phyloP scores from a whole-genome alignment of 2,329 filamentous ascomycete genomes.

The Pyrenophora seminiperda region DNA sequence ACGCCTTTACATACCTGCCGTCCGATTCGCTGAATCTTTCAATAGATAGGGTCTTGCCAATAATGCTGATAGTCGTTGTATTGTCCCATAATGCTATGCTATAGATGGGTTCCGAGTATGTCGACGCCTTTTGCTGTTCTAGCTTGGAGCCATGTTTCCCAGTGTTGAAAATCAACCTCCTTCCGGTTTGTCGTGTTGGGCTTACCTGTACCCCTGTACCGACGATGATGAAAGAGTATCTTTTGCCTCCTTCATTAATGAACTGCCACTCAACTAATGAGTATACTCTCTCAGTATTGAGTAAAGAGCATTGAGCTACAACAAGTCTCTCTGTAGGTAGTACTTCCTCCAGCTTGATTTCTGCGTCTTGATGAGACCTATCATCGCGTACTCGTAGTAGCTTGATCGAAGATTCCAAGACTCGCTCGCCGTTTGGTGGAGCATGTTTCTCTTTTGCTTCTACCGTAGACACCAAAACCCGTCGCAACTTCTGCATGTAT shows the following conservation, averaged over 20 bases:
- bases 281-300: conserved; percentile 63
- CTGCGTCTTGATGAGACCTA: conserved; percentile 17
- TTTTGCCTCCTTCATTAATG: conserved; percentile 58
- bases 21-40: conserved; percentile 35
- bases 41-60: conserved; percentile 35
- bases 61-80: conserved; percentile 30
- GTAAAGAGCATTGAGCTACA: conserved; percentile 61
- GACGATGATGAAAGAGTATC: conserved; percentile 67
- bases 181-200: conserved; percentile 30
- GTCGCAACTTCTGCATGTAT: conserved; percentile 53
- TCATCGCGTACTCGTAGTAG: conserved; percentile 34
- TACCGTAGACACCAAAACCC: conserved; percentile 56
- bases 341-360: conserved; percentile 32
- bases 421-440: conserved; percentile 41
- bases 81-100: conserved; percentile 38
- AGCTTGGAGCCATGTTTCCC: conserved; percentile 55
- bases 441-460: conserved; percentile 42
- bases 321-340: conserved; percentile 37
- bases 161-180: conserved; percentile 38
- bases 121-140: conserved; percentile 51
- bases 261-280: conserved; percentile 69
- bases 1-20: conserved; percentile 22
- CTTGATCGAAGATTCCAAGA: conserved; percentile 44
- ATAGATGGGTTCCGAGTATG: conserved; percentile 38
- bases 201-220: conserved; percentile 50